phyloP scores from a whole-genome alignment of 257 asterid species.

The Solanum clarkiae region DNA sequence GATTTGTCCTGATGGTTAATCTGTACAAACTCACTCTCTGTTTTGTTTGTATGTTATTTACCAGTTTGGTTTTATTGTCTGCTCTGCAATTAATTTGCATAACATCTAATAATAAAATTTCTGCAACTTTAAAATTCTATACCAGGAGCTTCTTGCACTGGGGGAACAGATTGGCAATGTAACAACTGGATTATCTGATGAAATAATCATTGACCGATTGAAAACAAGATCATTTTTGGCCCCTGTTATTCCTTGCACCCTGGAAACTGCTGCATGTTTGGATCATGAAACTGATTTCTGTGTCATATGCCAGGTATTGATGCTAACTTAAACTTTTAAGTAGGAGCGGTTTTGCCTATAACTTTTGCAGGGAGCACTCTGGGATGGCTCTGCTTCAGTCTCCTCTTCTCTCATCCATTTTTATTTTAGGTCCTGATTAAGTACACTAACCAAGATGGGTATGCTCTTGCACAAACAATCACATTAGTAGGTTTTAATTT shows the following conservation, averaged over 20 bases:
- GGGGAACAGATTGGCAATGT: constrained; percentile 86
- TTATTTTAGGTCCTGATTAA: neutral
- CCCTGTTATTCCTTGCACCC: constrained; percentile 7
- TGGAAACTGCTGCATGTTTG: constrained; percentile 14
- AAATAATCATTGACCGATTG: constrained; percentile 28
- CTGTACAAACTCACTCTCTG: neutral
- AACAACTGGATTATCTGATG: constrained; percentile 65
- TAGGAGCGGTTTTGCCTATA: neutral
- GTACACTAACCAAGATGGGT: neutral
- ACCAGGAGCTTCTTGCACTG: constrained; percentile 79
- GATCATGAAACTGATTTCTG: constrained; percentile 51
- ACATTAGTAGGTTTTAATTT: neutral
- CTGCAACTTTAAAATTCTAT: neutral
- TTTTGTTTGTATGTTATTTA: neutral
- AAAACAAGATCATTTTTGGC: constrained; percentile 40
- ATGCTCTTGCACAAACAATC: neutral
- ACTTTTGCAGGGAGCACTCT: neutral
- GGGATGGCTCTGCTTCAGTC: neutral
- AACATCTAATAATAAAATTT: neutral
- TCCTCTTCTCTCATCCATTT: neutral
- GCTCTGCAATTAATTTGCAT: neutral
- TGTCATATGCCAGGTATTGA: constrained; percentile 69
- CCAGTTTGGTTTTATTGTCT: neutral
- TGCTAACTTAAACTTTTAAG: neutral
- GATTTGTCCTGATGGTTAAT: neutral